phyloP scores from a whole-genome alignment of 495 filamentous ascomycete genomes.

The Penicillium flavigenum region DNA sequence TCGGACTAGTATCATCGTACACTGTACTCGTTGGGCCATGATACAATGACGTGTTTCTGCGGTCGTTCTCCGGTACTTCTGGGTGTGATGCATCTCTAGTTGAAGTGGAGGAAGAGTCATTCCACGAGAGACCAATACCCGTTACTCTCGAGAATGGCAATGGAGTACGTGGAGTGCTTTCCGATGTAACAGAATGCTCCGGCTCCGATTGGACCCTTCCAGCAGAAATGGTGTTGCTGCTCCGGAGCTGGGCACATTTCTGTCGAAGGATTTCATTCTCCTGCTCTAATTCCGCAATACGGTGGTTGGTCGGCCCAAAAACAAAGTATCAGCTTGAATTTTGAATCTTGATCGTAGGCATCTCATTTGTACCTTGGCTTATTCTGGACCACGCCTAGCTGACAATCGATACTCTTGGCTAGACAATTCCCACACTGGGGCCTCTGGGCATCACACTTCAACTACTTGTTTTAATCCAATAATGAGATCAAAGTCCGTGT shows the following conservation, averaged over 20 bases:
- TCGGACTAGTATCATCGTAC: slow-evolving; percentile 29
- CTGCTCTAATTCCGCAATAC: slow-evolving; percentile 28
- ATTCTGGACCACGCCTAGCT: slow-evolving; percentile 16
- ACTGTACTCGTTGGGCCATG: slow-evolving; percentile 35
- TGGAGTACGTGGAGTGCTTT: slow-evolving; percentile 10
- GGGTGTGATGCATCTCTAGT: slow-evolving; percentile 22
- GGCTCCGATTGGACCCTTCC: slow-evolving; percentile 5
- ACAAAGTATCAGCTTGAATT: not conserved
- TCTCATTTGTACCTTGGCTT: slow-evolving; percentile 25
- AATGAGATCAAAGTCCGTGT: not conserved
- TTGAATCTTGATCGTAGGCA: not conserved
- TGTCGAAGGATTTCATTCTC: slow-evolving; percentile 31
- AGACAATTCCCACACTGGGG: slow-evolving; percentile 29
- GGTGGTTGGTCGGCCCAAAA: slow-evolving; percentile 29
- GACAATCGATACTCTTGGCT: slow-evolving; percentile 26
- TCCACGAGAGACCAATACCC: slow-evolving; percentile 12
- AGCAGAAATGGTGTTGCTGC: not conserved
- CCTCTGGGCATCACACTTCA: slow-evolving; percentile 33
- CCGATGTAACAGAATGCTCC: slow-evolving; percentile 8
- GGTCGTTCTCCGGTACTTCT: slow-evolving; percentile 26
- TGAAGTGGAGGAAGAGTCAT: slow-evolving; percentile 9
- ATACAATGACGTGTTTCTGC: slow-evolving; percentile 25
- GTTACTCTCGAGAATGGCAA: slow-evolving; percentile 6
- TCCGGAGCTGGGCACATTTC: slow-evolving; percentile 10
- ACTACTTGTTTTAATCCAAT: slow-evolving; percentile 11